Conservation (phyloP, 148 eudicot genomes). For the Linanthus parryae region DNA sequence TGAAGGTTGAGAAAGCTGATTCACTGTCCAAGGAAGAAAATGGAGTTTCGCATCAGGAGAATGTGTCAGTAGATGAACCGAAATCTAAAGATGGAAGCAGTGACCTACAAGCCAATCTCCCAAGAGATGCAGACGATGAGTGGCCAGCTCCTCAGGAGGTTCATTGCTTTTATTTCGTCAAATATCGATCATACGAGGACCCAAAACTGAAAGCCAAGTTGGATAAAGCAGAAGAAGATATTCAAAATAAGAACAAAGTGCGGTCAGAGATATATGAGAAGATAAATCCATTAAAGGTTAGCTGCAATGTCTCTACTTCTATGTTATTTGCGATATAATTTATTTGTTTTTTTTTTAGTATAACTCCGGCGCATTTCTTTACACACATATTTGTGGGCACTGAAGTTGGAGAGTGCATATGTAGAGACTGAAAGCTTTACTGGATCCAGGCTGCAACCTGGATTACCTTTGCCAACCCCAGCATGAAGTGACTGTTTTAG, state of each 20-base stretch:
- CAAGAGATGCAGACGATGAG: constrained; percentile 75
- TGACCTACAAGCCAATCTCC: constrained; percentile 32
- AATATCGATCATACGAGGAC: constrained; percentile 59
- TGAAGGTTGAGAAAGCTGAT: no score
- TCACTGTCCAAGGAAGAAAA: no score
- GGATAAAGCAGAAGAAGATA: constrained; percentile 55
- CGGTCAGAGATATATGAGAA: constrained; percentile 42
- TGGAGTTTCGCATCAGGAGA: no score
- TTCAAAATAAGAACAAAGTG: constrained; percentile 39
- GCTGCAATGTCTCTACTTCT: neutral
- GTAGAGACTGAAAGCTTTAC: neutral
- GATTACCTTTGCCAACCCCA: neutral
- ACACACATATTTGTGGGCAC: neutral
- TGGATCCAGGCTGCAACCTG: neutral
- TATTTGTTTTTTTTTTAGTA: neutral
- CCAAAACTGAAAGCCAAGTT: constrained; percentile 51
- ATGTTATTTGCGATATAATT: neutral
- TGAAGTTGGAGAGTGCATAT: neutral
- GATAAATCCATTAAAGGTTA: constrained; percentile 51
- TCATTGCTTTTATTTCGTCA: constrained; percentile 58
- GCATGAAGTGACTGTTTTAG: neutral
- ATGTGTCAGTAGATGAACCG: no score
- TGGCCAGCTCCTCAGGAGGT: constrained; percentile 64
- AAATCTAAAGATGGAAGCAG: constrained; percentile 35
- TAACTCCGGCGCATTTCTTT: neutral